A percentile compares a stretch with the other conserved stretches of the same genome.
Evolutionary conservation across 192 early-diverging fungal genomes (phyloP).

Genomic region (Chytriomyces sp.): DNA sequence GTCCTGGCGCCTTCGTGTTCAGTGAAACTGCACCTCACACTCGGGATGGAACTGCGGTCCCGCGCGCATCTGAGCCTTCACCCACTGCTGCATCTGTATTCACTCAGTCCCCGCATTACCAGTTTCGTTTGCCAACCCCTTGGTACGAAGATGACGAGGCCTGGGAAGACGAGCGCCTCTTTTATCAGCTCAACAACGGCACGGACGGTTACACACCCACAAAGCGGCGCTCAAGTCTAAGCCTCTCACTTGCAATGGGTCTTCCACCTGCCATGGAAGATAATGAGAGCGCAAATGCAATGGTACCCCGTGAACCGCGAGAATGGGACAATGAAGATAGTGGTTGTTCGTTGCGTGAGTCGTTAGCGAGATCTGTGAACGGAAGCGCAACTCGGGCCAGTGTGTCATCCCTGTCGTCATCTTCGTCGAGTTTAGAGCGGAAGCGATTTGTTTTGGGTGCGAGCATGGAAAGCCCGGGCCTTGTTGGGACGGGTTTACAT

Average conservation of each 20-base stretch:
- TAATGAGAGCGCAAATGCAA: not conserved
- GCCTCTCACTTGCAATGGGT: not conserved
- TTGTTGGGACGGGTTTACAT: not conserved
- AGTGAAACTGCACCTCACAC: slow-evolving; percentile 6
- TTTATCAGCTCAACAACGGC: not conserved
- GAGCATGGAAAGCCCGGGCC: not conserved
- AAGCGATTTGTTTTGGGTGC: not conserved
- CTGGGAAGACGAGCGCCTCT: slow-evolving; percentile 10
- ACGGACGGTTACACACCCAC: not conserved
- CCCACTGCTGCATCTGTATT: not conserved
- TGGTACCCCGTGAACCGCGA: not conserved
- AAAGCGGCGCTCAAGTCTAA: slow-evolving; percentile 6
- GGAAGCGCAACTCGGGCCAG: not conserved
- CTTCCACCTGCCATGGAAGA: slow-evolving; percentile 15
- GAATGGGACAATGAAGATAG: slow-evolving; percentile 3
- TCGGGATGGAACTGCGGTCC: not conserved
- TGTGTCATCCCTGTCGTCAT: not conserved
- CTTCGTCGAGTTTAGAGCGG: not conserved
- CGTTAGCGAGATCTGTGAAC: too few relatives aligned
- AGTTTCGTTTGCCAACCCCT: slow-evolving; percentile 13
- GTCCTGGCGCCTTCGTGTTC: not conserved
- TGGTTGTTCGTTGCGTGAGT: too few relatives aligned
- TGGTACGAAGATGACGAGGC: slow-evolving; percentile 9
- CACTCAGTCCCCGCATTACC: not conserved
- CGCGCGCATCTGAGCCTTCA: too few relatives aligned